These are phyloP conservation scores for Chenopodium quinoa DNA, from an alignment of 148 eudicot species.

Conservation along the genomic window DNA sequence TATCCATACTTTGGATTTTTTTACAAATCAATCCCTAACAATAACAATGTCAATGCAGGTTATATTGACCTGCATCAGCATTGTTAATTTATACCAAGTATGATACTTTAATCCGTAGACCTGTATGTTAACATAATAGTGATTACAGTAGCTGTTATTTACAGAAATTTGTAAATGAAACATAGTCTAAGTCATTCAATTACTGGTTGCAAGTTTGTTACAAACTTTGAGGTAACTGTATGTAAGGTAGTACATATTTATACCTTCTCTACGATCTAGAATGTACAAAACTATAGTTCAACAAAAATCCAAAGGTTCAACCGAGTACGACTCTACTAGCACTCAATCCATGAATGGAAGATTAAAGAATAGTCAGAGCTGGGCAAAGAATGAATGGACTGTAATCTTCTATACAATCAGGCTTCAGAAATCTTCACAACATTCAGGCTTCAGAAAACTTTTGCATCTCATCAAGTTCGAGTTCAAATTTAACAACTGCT, in stretches of 20 bases:
- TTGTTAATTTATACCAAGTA: no score
- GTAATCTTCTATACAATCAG: neutral
- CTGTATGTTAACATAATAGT: no score
- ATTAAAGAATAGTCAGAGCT: neutral
- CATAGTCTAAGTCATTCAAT: no score
- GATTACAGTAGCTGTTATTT: no score
- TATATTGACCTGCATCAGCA: no score
- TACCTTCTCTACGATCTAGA: neutral
- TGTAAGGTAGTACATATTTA: neutral
- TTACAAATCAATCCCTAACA: no score
- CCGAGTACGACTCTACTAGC: neutral
- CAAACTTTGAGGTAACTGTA: neutral
- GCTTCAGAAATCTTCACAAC: neutral
- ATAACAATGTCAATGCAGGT: no score
- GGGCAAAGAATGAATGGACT: neutral
- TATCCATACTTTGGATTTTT: no score
- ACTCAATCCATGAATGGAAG: neutral
- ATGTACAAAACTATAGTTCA: neutral
- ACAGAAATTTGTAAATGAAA: no score
- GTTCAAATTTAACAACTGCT: constrained; percentile 1
- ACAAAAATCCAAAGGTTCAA: neutral
- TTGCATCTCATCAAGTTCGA: constrained; percentile 24
- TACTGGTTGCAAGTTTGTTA: neutral
- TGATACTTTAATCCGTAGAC: no score
- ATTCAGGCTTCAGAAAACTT: neutral